Base-by-base conservation (phyloP, 2,329 filamentous ascomycete species). In the Penicillium vulpinum region DNA sequence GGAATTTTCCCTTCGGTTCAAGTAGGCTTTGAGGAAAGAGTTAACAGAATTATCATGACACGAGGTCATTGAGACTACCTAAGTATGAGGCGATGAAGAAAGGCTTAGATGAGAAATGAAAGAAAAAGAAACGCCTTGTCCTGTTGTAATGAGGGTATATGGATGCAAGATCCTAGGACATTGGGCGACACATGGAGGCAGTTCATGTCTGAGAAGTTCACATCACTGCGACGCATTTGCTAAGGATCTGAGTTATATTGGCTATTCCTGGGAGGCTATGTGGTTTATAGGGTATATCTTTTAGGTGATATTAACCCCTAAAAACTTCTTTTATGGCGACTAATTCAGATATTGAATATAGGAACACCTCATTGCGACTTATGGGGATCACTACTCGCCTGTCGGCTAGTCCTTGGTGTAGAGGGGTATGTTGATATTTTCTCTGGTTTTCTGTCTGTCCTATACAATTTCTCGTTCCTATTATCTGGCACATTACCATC, bases 391-490 rank as follows among this genome's bases (percentile, higher is more conserved):
- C 61, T 73, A 7, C 64, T 73, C n/a, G 48, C 56, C 21, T 70
- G 67, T 41, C 64, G 70, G 0, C 28, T 70, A 5, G 21, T 73
- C 4, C 65, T 73, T 8, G 70, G 70, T 10, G 58, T 73, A 21
- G n/a, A n/a, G 70, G 70, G 24, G 62, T 66, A 57, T 21, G 36
- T 31, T 21, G 13, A 21, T 16, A 2, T 6, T 21, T 39, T 39
- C 22, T 15, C 15, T 28, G 13, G 0, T 28, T 26, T 5, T 2
- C 15, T 43, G 16, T 28, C 28, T 29, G 10, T 7, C 5, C 33
- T 9, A 22, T 47, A 7, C 16, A 15, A 26, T 38, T 11, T 49
- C 43, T 18, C 21, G n/a, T 11, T 36, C 21, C 22, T 9, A 26
- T 16, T 18, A 24, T 18, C 46, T 24, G 15, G n/a, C 33, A 33